Evolutionary conservation across 352 stramenopile genomes (phyloP).

Genomic region (Pythium sp.): DNA sequence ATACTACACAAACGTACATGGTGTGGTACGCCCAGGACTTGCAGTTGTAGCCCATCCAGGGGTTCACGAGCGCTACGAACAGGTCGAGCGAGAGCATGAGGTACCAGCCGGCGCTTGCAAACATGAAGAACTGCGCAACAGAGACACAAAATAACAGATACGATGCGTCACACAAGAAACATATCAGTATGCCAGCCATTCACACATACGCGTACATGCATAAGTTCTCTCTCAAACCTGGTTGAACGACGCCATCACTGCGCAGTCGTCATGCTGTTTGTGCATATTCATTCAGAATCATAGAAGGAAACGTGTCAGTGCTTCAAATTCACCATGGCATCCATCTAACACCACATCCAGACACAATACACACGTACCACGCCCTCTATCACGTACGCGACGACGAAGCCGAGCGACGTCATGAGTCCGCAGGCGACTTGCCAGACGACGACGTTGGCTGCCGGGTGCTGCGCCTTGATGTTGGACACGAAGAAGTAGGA

Average conservation of each 20-base stretch:
- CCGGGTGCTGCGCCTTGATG: conserved; percentile 79
- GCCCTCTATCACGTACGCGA: conserved; percentile 41
- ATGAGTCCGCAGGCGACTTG: conserved; percentile 69
- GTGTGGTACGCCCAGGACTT: conserved; percentile 83
- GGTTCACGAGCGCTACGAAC: conserved; percentile 83
- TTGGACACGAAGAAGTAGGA: conserved; percentile 73
- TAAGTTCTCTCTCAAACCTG: conserved; percentile 29
- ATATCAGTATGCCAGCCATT: background rate
- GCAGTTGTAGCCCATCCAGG: conserved; percentile 86
- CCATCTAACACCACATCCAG: background rate
- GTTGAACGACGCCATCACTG: conserved; percentile 56
- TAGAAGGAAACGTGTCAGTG: background rate
- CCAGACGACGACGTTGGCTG: conserved; percentile 75
- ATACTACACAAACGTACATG: conserved; percentile 40
- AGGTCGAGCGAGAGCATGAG: conserved; percentile 83
- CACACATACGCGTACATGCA: background rate
- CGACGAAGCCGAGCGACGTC: conserved; percentile 52
- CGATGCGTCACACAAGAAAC: background rate
- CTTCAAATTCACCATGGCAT: background rate
- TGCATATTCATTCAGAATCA: background rate
- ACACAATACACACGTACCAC: conserved; percentile 23
- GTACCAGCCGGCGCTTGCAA: conserved; percentile 72
- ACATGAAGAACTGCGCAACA: conserved; percentile 59
- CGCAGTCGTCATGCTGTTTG: conserved; percentile 36
- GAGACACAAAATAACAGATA: background rate